Evolutionary conservation across 306 rosid genomes (phyloP).

Genomic region (Vigna trinervia): DNA sequence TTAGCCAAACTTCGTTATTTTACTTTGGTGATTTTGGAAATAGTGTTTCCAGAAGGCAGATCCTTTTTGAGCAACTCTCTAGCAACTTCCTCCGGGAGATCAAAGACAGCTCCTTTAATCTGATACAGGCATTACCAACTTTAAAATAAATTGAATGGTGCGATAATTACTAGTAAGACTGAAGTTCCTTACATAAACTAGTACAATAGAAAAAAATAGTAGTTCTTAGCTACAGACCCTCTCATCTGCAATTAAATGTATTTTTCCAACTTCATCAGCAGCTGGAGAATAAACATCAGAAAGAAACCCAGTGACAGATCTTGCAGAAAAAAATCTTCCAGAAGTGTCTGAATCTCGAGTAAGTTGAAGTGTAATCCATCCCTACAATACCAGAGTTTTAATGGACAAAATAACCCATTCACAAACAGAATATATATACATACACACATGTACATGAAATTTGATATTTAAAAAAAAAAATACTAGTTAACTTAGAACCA

Average conservation of each 20-base stretch:
- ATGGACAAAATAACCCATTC: constrained; percentile 29
- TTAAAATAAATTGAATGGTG: constrained; percentile 10
- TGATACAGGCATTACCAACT: constrained; percentile 49
- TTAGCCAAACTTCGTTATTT: constrained; percentile 23
- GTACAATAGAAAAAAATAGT: constrained; percentile 4
- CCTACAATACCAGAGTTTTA: constrained; percentile 58
- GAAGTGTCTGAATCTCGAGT: constrained; percentile 64
- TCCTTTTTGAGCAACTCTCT: constrained; percentile 70
- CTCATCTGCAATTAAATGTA: constrained; percentile 77
- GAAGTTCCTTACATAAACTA: background rate
- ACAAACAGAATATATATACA: background rate
- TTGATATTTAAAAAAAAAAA: background rate
- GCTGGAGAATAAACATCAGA: constrained; percentile 76
- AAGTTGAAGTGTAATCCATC: constrained; percentile 79
- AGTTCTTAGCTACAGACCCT: constrained; percentile 55
- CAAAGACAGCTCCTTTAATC: constrained; percentile 90
- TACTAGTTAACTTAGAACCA: background rate
- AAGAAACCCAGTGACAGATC: constrained; percentile 85
- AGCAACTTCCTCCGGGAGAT: constrained; percentile 89
- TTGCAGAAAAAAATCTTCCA: constrained; percentile 75
- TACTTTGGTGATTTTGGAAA: constrained; percentile 76
- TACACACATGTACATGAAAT: background rate
- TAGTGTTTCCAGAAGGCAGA: constrained; percentile 71
- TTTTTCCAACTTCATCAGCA: constrained; percentile 82
- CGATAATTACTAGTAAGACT: background rate